Base-by-base conservation (phyloP, 192 early-diverging fungal species). In the Obelidium mucronatum region DNA sequence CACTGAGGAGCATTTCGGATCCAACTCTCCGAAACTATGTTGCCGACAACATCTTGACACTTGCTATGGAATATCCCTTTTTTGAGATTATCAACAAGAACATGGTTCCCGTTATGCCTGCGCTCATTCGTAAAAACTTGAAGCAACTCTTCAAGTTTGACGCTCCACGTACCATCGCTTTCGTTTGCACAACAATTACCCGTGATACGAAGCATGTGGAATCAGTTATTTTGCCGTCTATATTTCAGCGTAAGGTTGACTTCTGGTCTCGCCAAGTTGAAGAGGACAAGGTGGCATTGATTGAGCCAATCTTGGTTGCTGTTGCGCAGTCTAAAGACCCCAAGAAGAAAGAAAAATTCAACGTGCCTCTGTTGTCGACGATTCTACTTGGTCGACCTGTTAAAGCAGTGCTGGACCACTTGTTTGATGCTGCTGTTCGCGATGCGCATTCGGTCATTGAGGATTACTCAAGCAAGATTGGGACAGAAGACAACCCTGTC, bases 61-160 rank as follows among this genome's bases (percentile, higher is more conserved):
- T n/a, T n/a, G n/a, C n/a, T n/a, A n/a, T n/a, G n/a, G n/a, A n/a
- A n/a, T n/a, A n/a, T 48, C 44, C 44, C 44, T 48, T 19, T 48
- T 48, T 48, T 48, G 62, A 39, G 67, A 28, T 34, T 3, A 40
- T 52, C 19, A 19, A 61, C 36, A 66, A 6, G 11, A 15, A 8
- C 33, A 15, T 26, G 36, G 34, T 60, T 61, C 70, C 70, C 8
- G 22, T 51, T 15, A 17, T 74, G 6, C 59, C 73, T 11, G 31
- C 39, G 24, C 36, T 74, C 19, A 13, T 62, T 2, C 1, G 6
- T 11, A 74, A 64, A 39, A 74, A 74, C 35, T 64, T 74, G 37
- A 74, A 74, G 39, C 36, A 42, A 24, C 48, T 74, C 13, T 44
- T 74, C 2, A 30, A 61, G 33, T 8, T 52, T 2, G 59, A 64